Base-by-base conservation (phyloP, 306 rosid species). In the Hippophae rhamnoides region DNA sequence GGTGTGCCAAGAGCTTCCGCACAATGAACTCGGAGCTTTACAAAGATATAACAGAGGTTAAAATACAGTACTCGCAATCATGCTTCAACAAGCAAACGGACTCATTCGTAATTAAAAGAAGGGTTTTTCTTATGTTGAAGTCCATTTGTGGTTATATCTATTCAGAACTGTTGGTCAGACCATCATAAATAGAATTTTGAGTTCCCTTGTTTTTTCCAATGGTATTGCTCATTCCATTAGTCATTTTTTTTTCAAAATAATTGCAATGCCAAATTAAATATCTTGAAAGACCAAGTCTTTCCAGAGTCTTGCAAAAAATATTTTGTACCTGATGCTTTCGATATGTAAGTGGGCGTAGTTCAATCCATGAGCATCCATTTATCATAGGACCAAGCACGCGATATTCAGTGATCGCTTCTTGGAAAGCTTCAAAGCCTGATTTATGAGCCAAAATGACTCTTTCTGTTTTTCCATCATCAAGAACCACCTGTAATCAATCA, bases 1-100 rank as follows among this genome's bases (percentile, higher is more conserved):
- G 98, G 96, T 0, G 96, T 87, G 58, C 98, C 96, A 40, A 92
- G 89, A 59, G 98, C 98, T 83, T 92, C 96, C 40, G 98, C 96
- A 50, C 98, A 92, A 75, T 92, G 98, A 49, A 92, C 96, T 14
- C 96, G 87, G 61, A 92, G 78, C 98, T 92, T 78, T 43, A 73
- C 57, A 70, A 65, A 31, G 4, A 56, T 47, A 13, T 13, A n/a
- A 31, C 11, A 7, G 56, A 10, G n/a, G 7, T 9, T 7, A 10
- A 54, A 54, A 60, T n/a, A 6, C 31, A 2, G 9, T 13, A 12
- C 38, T 43, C 10, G 25, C 5, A 26, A 13, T 5, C 5, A n/a
- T 48, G 13, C 6, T 47, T 47, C 13, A 47, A 18, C 53, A 49
- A 12, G 53, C 23, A 49, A 49, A 49, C 7, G 14, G 26, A 12